Evolutionary conservation across 768 basidiomycete species (phyloP).

Genomic region (Leccinum barrowsii): DNA sequence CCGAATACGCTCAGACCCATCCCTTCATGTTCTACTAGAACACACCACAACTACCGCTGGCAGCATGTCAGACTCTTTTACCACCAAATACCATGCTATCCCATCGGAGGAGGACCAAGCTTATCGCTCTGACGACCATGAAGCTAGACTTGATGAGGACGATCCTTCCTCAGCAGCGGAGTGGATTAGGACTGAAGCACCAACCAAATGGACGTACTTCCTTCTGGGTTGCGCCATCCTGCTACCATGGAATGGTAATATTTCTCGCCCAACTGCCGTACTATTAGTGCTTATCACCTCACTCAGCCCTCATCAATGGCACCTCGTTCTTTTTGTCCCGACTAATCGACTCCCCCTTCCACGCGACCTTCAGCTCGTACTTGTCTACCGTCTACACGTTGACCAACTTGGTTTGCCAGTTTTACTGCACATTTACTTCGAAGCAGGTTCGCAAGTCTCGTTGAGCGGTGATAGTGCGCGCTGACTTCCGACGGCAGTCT

Average conservation of each 20-base stretch:
- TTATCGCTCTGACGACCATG: background rate
- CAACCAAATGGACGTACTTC: conserved; percentile 64
- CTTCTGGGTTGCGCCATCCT: conserved; percentile 76
- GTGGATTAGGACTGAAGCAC: conserved; percentile 33
- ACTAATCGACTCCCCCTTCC: conserved; percentile 55
- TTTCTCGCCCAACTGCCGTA: background rate
- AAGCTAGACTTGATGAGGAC: conserved; percentile 1
- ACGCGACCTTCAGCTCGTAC: conserved; percentile 61
- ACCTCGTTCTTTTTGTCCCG: conserved; percentile 77
- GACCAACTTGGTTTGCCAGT: conserved; percentile 66
- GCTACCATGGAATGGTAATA: conserved; percentile 86
- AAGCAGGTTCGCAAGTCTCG: conserved; percentile 50
- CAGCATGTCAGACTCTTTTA: conserved; percentile 9
- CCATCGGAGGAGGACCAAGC: conserved; percentile 18
- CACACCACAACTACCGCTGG: background rate
- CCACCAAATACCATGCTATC: conserved; percentile 16
- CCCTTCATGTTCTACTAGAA: background rate
- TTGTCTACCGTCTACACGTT: conserved; percentile 61
- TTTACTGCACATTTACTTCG: conserved; percentile 67
- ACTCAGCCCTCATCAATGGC: conserved; percentile 78
- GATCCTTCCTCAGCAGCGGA: conserved; percentile 22
- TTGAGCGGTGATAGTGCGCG: background rate
- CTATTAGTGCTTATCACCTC: conserved; percentile 1
- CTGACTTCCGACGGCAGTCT: conserved; percentile 38
- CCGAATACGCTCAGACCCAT: background rate